Percentiles rank a stretch among this genome's conserved stretches.
These are phyloP conservation scores for Monosporozyma servazzii DNA, from an alignment of 805 yeast genomes.

Conservation along the genomic window DNA sequence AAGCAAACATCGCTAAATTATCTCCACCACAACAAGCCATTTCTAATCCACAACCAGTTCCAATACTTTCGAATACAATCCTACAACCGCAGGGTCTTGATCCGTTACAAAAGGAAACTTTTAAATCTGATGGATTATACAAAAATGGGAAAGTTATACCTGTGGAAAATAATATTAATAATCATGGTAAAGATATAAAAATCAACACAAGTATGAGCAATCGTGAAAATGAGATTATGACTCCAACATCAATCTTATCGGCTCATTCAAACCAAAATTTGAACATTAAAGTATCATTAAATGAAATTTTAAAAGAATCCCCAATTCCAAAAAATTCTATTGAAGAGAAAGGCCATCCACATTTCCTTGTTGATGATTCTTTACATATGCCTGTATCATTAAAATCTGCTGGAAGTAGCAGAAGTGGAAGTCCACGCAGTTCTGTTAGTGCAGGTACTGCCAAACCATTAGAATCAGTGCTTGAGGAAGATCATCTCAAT, in stretches of 20 bases:
- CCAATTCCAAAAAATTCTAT: background rate
- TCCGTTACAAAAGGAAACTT: background rate
- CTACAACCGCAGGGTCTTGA: background rate
- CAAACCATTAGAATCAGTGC: constrained; percentile 8
- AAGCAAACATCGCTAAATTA: background rate
- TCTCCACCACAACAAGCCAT: background rate
- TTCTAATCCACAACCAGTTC: background rate
- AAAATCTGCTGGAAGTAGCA: constrained; percentile 17
- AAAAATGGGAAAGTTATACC: background rate
- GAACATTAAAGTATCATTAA: background rate
- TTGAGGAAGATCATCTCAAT: constrained; percentile 5
- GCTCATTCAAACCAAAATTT: background rate
- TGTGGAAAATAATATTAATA: background rate
- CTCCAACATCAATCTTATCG: constrained; percentile 7
- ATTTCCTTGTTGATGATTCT: constrained; percentile 39
- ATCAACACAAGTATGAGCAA: constrained; percentile 1
- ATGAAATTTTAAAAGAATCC: background rate
- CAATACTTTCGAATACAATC: background rate
- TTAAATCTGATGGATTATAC: background rate
- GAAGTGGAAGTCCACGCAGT: constrained; percentile 16
- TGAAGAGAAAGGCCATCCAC: constrained; percentile 35
- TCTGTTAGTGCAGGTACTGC: background rate
- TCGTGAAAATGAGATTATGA: background rate
- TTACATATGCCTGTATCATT: constrained; percentile 15
- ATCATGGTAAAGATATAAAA: background rate